Evolutionary conservation across 129 eudicot species (phyloP).

Genomic region (Tanacetum coccineum): DNA sequence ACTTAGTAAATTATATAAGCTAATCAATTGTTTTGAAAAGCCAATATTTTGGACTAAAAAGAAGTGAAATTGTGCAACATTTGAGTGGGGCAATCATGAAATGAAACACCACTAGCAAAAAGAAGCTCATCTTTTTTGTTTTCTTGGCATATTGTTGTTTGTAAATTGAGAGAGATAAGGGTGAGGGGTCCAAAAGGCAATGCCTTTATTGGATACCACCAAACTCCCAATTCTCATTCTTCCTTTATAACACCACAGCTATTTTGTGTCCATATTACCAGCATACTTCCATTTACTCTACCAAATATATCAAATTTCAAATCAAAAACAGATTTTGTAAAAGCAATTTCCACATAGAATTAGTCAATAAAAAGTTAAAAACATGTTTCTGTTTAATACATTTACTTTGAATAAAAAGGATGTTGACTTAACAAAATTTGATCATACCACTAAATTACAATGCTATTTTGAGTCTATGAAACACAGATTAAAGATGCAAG

Average conservation of each 20-base stretch:
- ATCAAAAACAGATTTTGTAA: constrained; percentile 8
- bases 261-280: constrained; percentile 37
- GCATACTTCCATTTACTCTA: constrained; percentile 27
- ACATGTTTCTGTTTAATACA: neutral
- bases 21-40: constrained; percentile 20
- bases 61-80: constrained; percentile 28
- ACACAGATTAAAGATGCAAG: neutral
- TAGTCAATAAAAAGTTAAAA: constrained; percentile 12
- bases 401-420: constrained; percentile 3
- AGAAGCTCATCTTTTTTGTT: constrained; percentile 27
- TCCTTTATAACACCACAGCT: constrained; percentile 22
- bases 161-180: constrained; percentile 4
- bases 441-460: constrained; percentile 17
- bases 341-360: constrained; percentile 2
- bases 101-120: constrained; percentile 38
- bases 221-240: constrained; percentile 25
- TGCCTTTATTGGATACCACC: constrained; percentile 35
- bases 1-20: neutral
- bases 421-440: constrained; percentile 16
- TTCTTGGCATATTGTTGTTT: constrained; percentile 26
- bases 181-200: constrained; percentile 29
- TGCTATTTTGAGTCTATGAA: neutral
- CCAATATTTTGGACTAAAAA: constrained; percentile 28
- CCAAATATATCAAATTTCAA: neutral
- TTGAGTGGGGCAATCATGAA: constrained; percentile 39